These are phyloP conservation scores for Lipomyces spencermartinsiae DNA, from an alignment of 805 yeast genomes.

Conservation along the genomic window DNA sequence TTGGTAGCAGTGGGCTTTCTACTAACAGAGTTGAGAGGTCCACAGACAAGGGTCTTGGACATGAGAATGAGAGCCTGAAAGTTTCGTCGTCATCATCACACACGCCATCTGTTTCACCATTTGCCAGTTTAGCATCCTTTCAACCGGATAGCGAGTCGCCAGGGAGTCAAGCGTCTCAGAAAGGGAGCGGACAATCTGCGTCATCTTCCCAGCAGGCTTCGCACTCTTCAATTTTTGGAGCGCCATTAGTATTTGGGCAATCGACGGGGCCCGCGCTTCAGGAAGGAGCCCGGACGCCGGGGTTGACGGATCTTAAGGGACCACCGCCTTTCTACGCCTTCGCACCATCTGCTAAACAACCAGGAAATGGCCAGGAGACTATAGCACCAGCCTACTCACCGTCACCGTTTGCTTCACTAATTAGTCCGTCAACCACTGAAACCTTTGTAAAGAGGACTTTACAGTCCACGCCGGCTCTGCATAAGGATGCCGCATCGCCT, in stretches of 20 bases:
- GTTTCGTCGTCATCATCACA: not conserved
- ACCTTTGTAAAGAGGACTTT: not conserved
- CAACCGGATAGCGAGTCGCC: not conserved
- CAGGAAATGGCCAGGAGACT: not conserved
- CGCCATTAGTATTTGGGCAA: not conserved
- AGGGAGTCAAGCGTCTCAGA: not conserved
- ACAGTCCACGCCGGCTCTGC: not conserved
- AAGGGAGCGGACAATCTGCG: not conserved
- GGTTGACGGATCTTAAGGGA: not conserved
- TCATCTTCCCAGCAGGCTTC: not conserved
- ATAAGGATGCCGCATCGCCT: not conserved
- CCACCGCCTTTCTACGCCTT: not conserved
- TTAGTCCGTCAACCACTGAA: not conserved
- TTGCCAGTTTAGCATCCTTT: not conserved
- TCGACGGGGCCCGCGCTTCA: not conserved
- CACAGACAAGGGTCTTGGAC: not conserved
- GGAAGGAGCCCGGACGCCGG: not conserved
- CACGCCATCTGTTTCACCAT: not conserved
- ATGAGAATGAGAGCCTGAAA: not conserved
- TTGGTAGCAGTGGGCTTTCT: not conserved
- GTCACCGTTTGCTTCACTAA: not conserved
- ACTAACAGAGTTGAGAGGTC: not conserved
- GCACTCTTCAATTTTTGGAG: not conserved
- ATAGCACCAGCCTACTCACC: not conserved
- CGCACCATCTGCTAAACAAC: not conserved